Base-by-base conservation (phyloP, 2,329 filamentous ascomycete species). In the Chrysoporthe deuterocubensis region DNA sequence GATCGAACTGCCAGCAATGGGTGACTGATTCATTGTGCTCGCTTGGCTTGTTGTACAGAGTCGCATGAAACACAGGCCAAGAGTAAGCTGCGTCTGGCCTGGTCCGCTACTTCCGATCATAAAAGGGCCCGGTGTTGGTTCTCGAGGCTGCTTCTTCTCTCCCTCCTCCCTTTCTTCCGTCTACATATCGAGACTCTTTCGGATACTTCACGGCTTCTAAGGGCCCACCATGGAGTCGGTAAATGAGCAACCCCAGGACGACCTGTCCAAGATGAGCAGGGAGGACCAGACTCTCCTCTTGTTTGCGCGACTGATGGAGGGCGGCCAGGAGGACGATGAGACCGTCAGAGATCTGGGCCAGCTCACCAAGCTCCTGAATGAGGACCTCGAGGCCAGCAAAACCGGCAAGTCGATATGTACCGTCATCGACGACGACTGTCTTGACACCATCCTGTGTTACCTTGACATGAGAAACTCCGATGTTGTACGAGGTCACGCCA, bases 271-370 rank as follows among this genome's bases (percentile, higher is more conserved):
- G 48, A 78, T 78, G 79, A 68, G 70, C 73, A 61, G 87, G 80
- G 80, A 86, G 73, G 90, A 92, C 75, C 83, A 90, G 74, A 90
- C 91, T 66, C 87, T 91, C 74, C 87, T 97, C 67, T 89, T 95
- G 72, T 88, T 97, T 72, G 94, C 94, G 34, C 91, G 92, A 74
- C 83, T 97, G 73, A 96, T 97, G 90, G 93, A 96, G 77, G 93
- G 93, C 57, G 94, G 93, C 64, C 89, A 94, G 74, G 93, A 97
- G 73, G 92, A 92, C 75, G 87, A 89, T 67, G 89, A 92, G 72
- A 91, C 87, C 14, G 89, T 86, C 73, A 79, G 79, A 69, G 84
- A 88, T 69, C 80, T 90, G 58, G 85, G 87, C 71, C 78, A 80
- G 66, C 83, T 90, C 65, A 89, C 88, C 57, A 87, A 84, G 76